A percentile compares a stretch with the other conserved stretches of the same genome.
phyloP scores from a whole-genome alignment of 805 yeast genomes.

The Lachancea cidri region DNA sequence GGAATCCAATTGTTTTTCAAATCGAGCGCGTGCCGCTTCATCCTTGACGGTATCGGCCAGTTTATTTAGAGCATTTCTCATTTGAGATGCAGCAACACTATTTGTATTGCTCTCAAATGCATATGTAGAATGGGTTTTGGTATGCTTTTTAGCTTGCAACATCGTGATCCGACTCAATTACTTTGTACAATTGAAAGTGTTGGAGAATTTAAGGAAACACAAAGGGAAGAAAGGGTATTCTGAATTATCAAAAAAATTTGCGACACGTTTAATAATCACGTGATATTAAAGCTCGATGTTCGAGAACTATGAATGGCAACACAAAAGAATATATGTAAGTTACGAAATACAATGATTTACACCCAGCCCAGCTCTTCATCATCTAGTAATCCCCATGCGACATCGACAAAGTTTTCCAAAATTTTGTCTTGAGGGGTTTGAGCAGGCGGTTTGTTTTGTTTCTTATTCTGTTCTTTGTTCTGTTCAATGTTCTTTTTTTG shows the following conservation, averaged over 20 bases:
- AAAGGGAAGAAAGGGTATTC: slow-evolving; percentile 1
- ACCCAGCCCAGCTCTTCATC: slow-evolving; percentile 32
- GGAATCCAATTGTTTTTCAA: slow-evolving; percentile 90
- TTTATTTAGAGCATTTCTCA: slow-evolving; percentile 92
- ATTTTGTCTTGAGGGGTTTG: slow-evolving; percentile 4
- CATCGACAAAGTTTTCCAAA: slow-evolving; percentile 15
- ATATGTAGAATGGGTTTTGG: slow-evolving; percentile 40
- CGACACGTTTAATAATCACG: neutral
- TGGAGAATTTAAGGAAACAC: neutral
- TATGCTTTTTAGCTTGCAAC: slow-evolving; percentile 34
- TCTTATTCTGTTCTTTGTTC: too few species aligned
- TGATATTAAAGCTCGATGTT: neutral
- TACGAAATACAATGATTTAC: neutral
- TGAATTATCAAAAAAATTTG: slow-evolving; percentile 1
- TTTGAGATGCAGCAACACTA: slow-evolving; percentile 92
- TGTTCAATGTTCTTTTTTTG: too few species aligned
- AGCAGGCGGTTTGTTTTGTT: neutral
- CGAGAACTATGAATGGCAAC: neutral
- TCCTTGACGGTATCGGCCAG: slow-evolving; percentile 76
- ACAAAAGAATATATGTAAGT: neutral
- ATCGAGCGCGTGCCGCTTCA: slow-evolving; percentile 43
- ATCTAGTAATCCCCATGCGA: slow-evolving; percentile 30
- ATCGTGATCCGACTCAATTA: slow-evolving; percentile 8
- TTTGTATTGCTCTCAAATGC: slow-evolving; percentile 95
- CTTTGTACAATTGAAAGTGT: neutral